Evolutionary conservation across 768 basidiomycete species (phyloP).

Genomic region (Lactifluus volemus): DNA sequence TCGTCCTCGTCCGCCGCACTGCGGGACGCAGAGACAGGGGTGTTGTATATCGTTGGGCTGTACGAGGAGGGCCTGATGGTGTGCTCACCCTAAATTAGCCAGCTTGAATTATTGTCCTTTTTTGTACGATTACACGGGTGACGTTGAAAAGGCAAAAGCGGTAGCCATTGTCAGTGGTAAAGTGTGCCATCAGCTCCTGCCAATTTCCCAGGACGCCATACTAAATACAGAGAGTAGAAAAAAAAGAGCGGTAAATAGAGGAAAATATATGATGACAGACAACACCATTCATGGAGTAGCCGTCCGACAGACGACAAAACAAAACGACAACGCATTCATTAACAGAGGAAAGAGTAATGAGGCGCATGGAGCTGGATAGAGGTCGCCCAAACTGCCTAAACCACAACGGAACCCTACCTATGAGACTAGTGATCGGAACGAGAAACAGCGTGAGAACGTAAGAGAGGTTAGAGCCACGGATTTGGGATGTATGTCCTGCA

Average conservation of each 20-base stretch:
- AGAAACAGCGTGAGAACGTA: not conserved
- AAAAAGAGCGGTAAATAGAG: not conserved
- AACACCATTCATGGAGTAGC: not conserved
- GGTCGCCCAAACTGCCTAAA: not conserved
- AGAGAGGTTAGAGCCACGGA: constrained; percentile 37
- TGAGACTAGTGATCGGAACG: constrained; percentile 2
- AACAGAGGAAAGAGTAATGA: not conserved
- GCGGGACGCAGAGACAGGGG: constrained; percentile 39
- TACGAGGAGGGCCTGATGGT: constrained; percentile 49
- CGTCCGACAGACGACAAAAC: constrained; percentile 5
- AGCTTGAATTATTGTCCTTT: not conserved
- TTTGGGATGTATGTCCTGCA: constrained; percentile 51
- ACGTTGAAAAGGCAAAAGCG: not conserved
- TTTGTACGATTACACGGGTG: not conserved
- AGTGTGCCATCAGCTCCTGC: not conserved
- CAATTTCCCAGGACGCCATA: not conserved
- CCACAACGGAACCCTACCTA: constrained; percentile 1
- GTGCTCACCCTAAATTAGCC: constrained; percentile 30
- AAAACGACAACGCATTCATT: not conserved
- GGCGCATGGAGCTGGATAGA: not conserved
- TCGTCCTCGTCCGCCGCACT: constrained; percentile 45
- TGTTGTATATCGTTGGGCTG: constrained; percentile 47
- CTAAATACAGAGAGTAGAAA: constrained; percentile 9
- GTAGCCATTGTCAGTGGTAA: not conserved
- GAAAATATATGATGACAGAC: constrained; percentile 7